Conservation (phyloP, 2,329 filamentous ascomycete genomes). For the Fusarium nisikadoi region DNA sequence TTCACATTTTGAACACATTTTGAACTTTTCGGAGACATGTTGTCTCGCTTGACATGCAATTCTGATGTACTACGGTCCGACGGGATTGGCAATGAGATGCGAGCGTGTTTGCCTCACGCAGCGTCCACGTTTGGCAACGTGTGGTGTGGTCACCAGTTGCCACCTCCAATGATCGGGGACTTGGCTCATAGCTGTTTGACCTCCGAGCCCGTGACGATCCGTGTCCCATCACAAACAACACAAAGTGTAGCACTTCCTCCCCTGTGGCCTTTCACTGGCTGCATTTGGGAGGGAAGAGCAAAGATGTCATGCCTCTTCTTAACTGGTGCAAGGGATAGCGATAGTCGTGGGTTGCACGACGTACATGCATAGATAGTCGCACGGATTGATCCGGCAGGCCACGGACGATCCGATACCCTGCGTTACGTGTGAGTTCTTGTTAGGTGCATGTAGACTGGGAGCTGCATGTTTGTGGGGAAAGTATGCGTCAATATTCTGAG, state of each 20-base stretch:
- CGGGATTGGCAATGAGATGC: slow-evolving; percentile 1
- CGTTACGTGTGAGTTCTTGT: slow-evolving; percentile 6
- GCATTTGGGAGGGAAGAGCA: neutral
- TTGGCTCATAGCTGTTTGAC: neutral
- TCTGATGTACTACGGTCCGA: neutral
- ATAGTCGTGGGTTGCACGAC: slow-evolving; percentile 16
- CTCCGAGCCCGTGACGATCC: slow-evolving; percentile 15
- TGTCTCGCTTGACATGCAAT: slow-evolving; percentile 18
- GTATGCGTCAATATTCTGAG: neutral
- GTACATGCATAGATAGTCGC: neutral
- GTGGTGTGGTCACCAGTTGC: slow-evolving; percentile 28
- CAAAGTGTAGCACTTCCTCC: neutral
- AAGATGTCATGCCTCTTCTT: neutral
- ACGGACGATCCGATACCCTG: slow-evolving; percentile 23
- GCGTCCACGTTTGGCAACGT: slow-evolving; percentile 16
- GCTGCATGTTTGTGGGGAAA: neutral
- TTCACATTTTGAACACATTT: slow-evolving; percentile 16
- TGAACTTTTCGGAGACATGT: slow-evolving; percentile 1
- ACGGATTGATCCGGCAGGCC: slow-evolving; percentile 28
- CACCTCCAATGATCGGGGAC: slow-evolving; percentile 1
- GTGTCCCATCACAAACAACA: slow-evolving; percentile 2
- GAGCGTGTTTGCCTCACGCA: slow-evolving; percentile 17
- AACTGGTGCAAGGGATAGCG: slow-evolving; percentile 6
- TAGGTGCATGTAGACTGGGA: neutral
- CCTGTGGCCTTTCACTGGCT: neutral